Conservation (phyloP, 139 green algal genomes). For the Tetraselmis chui region DNA sequence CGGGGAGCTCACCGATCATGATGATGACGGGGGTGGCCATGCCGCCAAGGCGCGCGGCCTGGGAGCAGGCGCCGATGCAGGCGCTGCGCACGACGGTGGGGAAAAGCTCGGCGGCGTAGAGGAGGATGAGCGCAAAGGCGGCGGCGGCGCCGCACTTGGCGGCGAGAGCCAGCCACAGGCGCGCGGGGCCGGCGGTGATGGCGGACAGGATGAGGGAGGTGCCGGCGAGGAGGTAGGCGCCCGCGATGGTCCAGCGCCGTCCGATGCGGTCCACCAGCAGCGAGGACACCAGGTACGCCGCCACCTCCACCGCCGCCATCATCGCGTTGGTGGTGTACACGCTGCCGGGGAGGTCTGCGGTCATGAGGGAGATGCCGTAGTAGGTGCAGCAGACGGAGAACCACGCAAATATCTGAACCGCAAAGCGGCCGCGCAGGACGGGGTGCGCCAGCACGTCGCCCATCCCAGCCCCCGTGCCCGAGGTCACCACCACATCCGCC, state of each 20-base stretch:
- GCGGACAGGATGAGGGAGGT: background rate
- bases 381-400: constrained; percentile 4
- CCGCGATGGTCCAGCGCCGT: background rate
- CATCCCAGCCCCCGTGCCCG: background rate
- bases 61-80: constrained; percentile 1
- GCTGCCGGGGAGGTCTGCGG: background rate
- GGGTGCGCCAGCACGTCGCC: background rate
- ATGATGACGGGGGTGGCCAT: constrained; percentile 4
- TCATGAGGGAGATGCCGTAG: constrained; percentile 7
- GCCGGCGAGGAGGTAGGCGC: background rate
- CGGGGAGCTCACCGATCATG: background rate
- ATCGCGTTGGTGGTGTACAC: background rate
- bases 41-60: constrained; percentile 12
- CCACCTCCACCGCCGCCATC: background rate
- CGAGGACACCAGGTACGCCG: background rate
- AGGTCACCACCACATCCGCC: background rate
- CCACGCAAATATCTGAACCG: background rate
- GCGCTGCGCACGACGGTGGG: constrained; percentile 12
- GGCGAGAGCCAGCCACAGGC: background rate
- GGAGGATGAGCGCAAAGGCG: constrained; percentile 8
- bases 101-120: constrained; percentile 10
- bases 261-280: background rate
- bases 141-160: constrained; percentile 3
- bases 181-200: background rate
- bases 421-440: background rate